Base-by-base conservation (phyloP, 2,329 filamentous ascomycete genomes). In the Colletotrichum eremochloae region DNA sequence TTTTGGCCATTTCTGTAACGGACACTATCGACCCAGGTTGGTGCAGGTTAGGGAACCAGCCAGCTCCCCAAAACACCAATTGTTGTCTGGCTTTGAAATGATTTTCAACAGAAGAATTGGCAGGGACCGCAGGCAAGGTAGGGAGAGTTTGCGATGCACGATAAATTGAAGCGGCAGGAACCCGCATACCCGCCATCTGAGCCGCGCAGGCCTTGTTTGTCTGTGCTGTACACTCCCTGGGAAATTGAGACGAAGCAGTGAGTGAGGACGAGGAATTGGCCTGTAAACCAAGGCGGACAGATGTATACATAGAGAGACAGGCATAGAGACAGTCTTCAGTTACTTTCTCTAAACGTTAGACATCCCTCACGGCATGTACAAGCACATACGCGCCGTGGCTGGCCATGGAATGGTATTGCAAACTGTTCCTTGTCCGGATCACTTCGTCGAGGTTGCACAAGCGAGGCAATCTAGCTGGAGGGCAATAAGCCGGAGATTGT, bases 1-100 rank as follows among this genome's bases (percentile, higher is more conserved):
- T 61, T 72, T 65, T 29, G 40, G 29, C 61, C 70, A 42, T 70
- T 70, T 56, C 53, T 62, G 61, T 65, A 72, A 61, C 66, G 60
- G 60, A 65, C 14, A 55, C 61, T 65, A 18, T 12, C 4, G 3
- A 5, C 38, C 42, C 20, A 44, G 64, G 38, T 31, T 64, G 46
- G 60, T 29, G 38, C 12, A 38, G 60, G 15, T 33, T 36, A 42
- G 24, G 44, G 20, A 38, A 31, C 44, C 15, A 55, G 53, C 38
- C 50, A 48, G 33, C 38, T 52, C 24, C 61, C 15, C 29, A 5
- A 63, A 42, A 24, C n/a, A 48, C 46, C 8, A 7, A 24, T 9
- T 24, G 20, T 48, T 24, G 46, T 36, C 55, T 64, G 36, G 44
- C 44, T 12, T 12, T 7, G 52, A 56, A 18, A 56, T n/a, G 29